phyloP scores from a whole-genome alignment of 805 yeast species.

The Pichia membranifaciens region DNA sequence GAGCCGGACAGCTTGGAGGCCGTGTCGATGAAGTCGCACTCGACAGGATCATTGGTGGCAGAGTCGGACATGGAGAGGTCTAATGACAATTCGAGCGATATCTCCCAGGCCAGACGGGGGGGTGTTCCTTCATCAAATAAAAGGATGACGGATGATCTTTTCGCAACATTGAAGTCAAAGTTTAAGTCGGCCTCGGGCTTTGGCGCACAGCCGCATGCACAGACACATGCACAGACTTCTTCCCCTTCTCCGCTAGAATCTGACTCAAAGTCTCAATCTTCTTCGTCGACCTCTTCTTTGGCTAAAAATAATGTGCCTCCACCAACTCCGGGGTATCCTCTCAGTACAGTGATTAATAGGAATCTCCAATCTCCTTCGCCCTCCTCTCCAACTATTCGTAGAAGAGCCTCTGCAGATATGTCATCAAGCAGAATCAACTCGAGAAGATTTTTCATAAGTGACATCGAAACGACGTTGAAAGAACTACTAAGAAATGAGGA shows the following conservation, averaged over 20 bases:
- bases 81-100: background rate
- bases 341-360: background rate
- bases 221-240: background rate
- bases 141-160: background rate
- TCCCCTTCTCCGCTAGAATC: background rate
- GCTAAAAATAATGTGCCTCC: background rate
- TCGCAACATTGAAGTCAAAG: background rate
- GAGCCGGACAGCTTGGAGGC: background rate
- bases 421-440: conserved; percentile 30
- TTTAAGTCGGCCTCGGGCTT: background rate
- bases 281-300: background rate
- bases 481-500: conserved; percentile 73
- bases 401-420: conserved; percentile 54
- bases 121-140: background rate
- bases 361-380: conserved; percentile 8
- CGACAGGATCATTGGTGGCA: conserved; percentile 13
- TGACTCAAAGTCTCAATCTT: background rate
- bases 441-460: conserved; percentile 60
- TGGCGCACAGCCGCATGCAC: no score
- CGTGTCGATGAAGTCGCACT: conserved; percentile 11
- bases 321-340: no score
- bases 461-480: conserved; percentile 66
- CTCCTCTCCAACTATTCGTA: conserved; percentile 21
- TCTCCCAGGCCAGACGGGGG: background rate
- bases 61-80: conserved; percentile 4